phyloP scores from a whole-genome alignment of 805 yeast genomes.

The Tetrapisispora pingtungensis region DNA sequence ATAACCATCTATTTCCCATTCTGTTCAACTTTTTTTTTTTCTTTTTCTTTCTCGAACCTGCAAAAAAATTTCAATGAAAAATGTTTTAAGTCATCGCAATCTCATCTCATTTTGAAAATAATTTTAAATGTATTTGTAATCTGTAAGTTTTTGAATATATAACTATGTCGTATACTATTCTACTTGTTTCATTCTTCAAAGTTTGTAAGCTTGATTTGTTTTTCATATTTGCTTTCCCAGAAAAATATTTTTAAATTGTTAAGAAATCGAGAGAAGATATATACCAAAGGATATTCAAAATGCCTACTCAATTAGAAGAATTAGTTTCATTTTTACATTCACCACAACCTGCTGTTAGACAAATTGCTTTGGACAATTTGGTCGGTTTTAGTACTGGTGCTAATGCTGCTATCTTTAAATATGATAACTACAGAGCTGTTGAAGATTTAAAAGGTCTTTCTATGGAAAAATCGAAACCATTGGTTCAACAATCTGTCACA shows the following conservation, averaged over 20 bases:
- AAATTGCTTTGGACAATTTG: constrained; percentile 74
- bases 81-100: neutral
- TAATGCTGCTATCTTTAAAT: constrained; percentile 53
- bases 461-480: constrained; percentile 41
- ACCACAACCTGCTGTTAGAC: constrained; percentile 67
- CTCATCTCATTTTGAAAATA: constrained; percentile 5
- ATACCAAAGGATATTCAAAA: too few relatives aligned
- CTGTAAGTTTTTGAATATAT: neutral
- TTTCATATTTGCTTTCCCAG: too few relatives aligned
- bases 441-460: constrained; percentile 58
- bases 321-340: constrained; percentile 75
- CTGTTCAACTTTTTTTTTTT: neutral
- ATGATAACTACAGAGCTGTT: constrained; percentile 61
- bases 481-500: constrained; percentile 61
- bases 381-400: constrained; percentile 74
- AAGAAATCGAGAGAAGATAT: too few relatives aligned
- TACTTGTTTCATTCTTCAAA: too few relatives aligned
- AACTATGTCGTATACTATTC: too few relatives aligned
- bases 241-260: too few relatives aligned
- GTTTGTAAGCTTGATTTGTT: too few relatives aligned
- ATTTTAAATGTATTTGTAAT: neutral
- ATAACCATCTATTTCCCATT: neutral
- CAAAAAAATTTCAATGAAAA: neutral
- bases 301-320: constrained; percentile 47
- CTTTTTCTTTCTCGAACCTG: neutral